Percentiles rank a stretch among this genome's conserved stretches.
phyloP scores from a whole-genome alignment of 345 rosid genomes.

The Syzygium aromaticum region DNA sequence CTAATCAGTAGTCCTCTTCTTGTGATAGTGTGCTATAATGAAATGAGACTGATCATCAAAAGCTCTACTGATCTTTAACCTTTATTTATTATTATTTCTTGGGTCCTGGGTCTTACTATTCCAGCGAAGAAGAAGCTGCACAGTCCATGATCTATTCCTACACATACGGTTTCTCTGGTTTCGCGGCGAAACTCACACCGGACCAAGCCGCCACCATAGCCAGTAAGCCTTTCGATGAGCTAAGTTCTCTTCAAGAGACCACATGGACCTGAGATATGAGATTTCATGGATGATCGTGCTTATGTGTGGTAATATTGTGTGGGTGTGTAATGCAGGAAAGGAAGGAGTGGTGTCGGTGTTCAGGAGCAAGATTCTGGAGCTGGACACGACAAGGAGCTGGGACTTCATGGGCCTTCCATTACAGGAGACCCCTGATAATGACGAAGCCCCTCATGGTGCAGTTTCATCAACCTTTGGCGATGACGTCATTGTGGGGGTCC shows the following conservation, averaged over 20 bases:
- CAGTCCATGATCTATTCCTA: conserved; percentile 51
- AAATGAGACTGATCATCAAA: background rate
- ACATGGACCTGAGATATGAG: background rate
- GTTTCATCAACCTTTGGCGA: conserved; percentile 31
- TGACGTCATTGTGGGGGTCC: conserved; percentile 34
- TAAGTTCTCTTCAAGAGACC: background rate
- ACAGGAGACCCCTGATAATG: conserved; percentile 6
- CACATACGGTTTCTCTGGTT: conserved; percentile 57
- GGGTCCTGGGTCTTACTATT: background rate
- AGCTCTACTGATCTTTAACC: background rate
- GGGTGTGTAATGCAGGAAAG: conserved; percentile 21
- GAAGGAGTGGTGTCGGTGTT: conserved; percentile 44
- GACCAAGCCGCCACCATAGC: conserved; percentile 45
- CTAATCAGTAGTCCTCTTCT: background rate
- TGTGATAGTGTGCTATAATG: background rate
- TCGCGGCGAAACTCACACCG: conserved; percentile 40
- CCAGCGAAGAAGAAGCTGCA: conserved; percentile 49
- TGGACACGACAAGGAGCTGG: conserved; percentile 75
- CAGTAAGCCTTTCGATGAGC: conserved; percentile 15
- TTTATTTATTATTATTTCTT: background rate
- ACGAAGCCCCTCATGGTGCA: conserved; percentile 5
- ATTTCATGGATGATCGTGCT: background rate
- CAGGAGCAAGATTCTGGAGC: conserved; percentile 32
- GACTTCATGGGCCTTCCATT: conserved; percentile 51
- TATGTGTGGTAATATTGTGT: background rate